Base-by-base conservation (phyloP, 1,284 basidiomycete genomes). In the Coniophora puteana region DNA sequence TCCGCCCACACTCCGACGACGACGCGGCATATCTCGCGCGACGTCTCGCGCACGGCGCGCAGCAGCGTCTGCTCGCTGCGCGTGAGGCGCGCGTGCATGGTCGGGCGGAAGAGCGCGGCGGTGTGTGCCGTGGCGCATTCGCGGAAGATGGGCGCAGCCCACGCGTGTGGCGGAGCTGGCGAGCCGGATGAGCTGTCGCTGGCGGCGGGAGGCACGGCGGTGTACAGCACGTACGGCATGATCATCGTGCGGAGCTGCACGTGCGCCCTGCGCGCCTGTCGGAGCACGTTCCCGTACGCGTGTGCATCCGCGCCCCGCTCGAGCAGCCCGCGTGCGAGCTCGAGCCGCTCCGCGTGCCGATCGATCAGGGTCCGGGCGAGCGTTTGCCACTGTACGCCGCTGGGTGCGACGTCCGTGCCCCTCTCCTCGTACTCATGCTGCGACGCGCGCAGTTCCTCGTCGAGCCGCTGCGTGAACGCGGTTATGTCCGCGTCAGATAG, bases 381-480 rank as follows among this genome's bases (percentile, higher is more conserved):
- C 8, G 58, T 62, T 20, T 51, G 47, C 71, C 71, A 74, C 48
- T 72, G 65, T 4, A 68, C 48, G 0, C 62, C 62, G 30, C 62
- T 67, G 10, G 36, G 33, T 1, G 37, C 29, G 34, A 38, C 43
- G n/a, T 40, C n/a, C 16, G n/a, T 18, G 5, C 25, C 38, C 17
- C 36, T 29, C 18, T 36, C 25, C 4, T 47, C 51, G 13, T 47
- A 48, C 17, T 48, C 47, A 4, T 62, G 36, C 11, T 49, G 49
- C 18, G n/a, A 21, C 41, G 45, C 47, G 17, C n/a, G n/a, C 25
- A 61, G 39, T 4, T 47, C 51, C n/a, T 47, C 49, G 17, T 48
- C 47, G 4, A 62, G 36, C 11, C 50, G 49, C 18, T 13, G 21
- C 41, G 45, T 47, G 17, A 46, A 16, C 1, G 20, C 21, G 7